Percentiles rank a stretch among this genome's conserved stretches.
Evolutionary conservation across 768 basidiomycete species (phyloP).

Genomic region (Kockovaella imperatae): DNA sequence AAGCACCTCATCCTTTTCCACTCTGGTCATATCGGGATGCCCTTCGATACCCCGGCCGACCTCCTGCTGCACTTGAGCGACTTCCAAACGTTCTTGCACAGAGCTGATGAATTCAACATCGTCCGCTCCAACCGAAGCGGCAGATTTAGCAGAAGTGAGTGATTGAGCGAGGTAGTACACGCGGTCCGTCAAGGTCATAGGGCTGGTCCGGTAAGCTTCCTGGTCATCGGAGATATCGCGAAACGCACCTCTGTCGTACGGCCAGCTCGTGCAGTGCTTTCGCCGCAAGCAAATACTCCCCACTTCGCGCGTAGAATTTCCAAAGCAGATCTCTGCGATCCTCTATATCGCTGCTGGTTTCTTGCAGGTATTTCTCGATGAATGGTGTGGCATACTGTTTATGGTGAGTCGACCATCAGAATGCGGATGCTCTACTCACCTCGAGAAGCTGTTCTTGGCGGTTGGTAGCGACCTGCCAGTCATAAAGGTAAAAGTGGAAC

Average conservation of each 20-base stretch:
- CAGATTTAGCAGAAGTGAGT: slow-evolving; percentile 91
- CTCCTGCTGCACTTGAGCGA: slow-evolving; percentile 94
- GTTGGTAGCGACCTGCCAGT: slow-evolving; percentile 76
- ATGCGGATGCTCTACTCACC: slow-evolving; percentile 50
- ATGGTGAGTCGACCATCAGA: not conserved
- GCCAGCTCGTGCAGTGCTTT: slow-evolving; percentile 74
- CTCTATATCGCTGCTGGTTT: slow-evolving; percentile 22
- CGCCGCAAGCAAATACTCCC: slow-evolving; percentile 78
- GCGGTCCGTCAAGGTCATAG: slow-evolving; percentile 56
- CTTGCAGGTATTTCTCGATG: slow-evolving; percentile 76
- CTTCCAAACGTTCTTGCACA: slow-evolving; percentile 92
- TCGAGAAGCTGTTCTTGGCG: slow-evolving; percentile 83
- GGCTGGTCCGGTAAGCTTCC: slow-evolving; percentile 36
- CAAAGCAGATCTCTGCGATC: slow-evolving; percentile 61
- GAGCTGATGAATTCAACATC: slow-evolving; percentile 93
- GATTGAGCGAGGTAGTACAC: slow-evolving; percentile 90
- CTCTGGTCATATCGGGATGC: slow-evolving; percentile 31
- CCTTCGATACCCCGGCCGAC: slow-evolving; percentile 60
- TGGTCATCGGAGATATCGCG: slow-evolving; percentile 1
- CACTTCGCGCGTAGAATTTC: slow-evolving; percentile 94
- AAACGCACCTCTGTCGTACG: slow-evolving; percentile 58
- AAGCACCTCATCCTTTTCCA: slow-evolving; percentile 36
- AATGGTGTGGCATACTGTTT: slow-evolving; percentile 61
- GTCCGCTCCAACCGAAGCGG: slow-evolving; percentile 69
- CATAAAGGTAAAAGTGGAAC: slow-evolving; percentile 89